Evolutionary conservation across 2,329 filamentous ascomycete genomes (phyloP).

Genomic region (Cladophialophora immunda): DNA sequence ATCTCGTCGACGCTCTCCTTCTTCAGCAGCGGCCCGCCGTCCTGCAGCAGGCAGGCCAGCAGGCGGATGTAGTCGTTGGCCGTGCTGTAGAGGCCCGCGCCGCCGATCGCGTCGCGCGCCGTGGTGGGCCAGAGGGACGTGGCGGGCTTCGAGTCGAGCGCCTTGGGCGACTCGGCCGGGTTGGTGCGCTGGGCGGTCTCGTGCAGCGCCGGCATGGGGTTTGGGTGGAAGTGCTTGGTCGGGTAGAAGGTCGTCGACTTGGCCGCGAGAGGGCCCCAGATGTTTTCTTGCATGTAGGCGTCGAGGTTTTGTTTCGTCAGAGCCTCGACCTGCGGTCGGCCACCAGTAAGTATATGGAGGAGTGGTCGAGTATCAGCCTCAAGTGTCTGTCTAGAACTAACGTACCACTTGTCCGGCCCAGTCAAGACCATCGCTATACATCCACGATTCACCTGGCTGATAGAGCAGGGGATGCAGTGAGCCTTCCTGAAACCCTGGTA

Average conservation of each 20-base stretch:
- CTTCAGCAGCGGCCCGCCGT: conserved; percentile 55
- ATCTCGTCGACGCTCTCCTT: conserved; percentile 67
- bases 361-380: no score
- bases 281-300: conserved; percentile 54
- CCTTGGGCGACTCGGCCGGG: conserved; percentile 45
- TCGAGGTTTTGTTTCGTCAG: conserved; percentile 53
- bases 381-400: no score
- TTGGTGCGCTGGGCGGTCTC: conserved; percentile 15
- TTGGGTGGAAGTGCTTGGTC: conserved; percentile 20
- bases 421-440: conserved; percentile 60
- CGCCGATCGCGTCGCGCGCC: conserved; percentile 34
- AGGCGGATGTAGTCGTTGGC: conserved; percentile 38
- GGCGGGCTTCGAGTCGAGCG: conserved; percentile 45
- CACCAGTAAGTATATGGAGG: background rate
- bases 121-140: conserved; percentile 51
- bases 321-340: conserved; percentile 48
- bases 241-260: conserved; percentile 59
- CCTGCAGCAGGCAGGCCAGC: conserved; percentile 35
- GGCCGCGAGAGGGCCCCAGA: conserved; percentile 56
- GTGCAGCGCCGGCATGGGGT: conserved; percentile 43
- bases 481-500: conserved; percentile 9
- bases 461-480: conserved; percentile 60
- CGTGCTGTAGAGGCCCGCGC: conserved; percentile 40
- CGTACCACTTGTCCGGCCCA: conserved; percentile 62
- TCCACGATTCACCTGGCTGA: conserved; percentile 61